Evolutionary conservation across 2,329 filamentous ascomycete genomes (phyloP).

Genomic region (Didymella segeticola): DNA sequence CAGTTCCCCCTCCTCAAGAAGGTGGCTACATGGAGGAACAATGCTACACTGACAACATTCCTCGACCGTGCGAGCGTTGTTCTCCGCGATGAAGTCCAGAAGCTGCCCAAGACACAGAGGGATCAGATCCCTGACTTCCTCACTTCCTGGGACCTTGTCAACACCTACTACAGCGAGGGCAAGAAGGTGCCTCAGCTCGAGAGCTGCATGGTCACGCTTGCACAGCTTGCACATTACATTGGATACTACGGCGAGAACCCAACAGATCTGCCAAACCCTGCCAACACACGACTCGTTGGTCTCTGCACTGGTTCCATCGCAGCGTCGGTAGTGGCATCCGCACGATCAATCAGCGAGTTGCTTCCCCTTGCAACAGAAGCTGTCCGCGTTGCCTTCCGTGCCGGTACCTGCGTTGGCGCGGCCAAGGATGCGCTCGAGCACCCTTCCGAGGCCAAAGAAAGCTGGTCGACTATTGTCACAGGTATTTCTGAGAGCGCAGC

Average conservation of each 20-base stretch:
- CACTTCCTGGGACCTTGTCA: slow-evolving; percentile 68
- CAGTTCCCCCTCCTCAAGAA: slow-evolving; percentile 67
- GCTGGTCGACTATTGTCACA: slow-evolving; percentile 73
- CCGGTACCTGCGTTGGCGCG: slow-evolving; percentile 57
- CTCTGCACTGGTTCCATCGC: slow-evolving; percentile 74
- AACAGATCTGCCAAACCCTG: slow-evolving; percentile 59
- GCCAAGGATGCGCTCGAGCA: slow-evolving; percentile 59
- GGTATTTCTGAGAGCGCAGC: slow-evolving; percentile 61
- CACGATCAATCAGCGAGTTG: slow-evolving; percentile 67
- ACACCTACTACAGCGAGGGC: slow-evolving; percentile 65
- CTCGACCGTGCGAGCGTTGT: slow-evolving; percentile 64
- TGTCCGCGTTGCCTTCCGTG: slow-evolving; percentile 71
- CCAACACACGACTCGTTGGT: slow-evolving; percentile 63
- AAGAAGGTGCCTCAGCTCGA: slow-evolving; percentile 68
- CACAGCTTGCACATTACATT: slow-evolving; percentile 73
- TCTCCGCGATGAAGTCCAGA: slow-evolving; percentile 66
- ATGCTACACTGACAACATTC: slow-evolving; percentile 68
- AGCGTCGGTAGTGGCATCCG: slow-evolving; percentile 70
- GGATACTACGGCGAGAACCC: slow-evolving; percentile 65
- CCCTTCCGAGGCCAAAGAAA: slow-evolving; percentile 61
- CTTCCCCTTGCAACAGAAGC: slow-evolving; percentile 68
- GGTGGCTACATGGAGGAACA: slow-evolving; percentile 56
- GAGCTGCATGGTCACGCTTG: slow-evolving; percentile 68
- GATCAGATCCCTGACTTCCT: slow-evolving; percentile 67
- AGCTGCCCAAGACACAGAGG: slow-evolving; percentile 64